These are phyloP conservation scores for Ganoderma sinense DNA, from an alignment of 1,284 basidiomycete genomes.

Conservation along the genomic window DNA sequence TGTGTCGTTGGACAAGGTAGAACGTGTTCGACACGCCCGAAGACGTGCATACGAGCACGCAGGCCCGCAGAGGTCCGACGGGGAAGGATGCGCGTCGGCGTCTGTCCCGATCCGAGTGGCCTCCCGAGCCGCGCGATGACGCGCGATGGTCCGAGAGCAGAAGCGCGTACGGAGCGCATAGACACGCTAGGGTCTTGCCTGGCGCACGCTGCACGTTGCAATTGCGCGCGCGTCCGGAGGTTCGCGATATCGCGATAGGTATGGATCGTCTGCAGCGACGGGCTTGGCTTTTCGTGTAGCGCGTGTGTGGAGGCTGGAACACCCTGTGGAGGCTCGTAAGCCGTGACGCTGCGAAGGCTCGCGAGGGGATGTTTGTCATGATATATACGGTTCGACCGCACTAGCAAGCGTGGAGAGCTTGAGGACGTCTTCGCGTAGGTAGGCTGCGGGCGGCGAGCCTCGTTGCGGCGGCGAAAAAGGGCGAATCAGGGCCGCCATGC, in stretches of 20 bases:
- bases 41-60: neutral
- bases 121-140: neutral
- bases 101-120: neutral
- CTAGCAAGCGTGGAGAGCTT: neutral
- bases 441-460: slow-evolving; percentile 8
- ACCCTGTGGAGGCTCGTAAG: neutral
- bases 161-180: neutral
- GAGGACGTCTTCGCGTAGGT: neutral
- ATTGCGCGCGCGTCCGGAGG: neutral
- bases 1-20: neutral
- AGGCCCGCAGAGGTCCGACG: neutral
- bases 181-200: neutral
- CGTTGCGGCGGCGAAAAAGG: slow-evolving; percentile 9
- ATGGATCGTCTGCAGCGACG: neutral
- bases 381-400: neutral
- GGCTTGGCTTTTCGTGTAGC: neutral
- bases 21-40: neutral
- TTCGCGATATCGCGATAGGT: neutral
- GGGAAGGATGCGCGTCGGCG: neutral
- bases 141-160: neutral
- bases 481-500: slow-evolving; percentile 7
- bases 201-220: neutral
- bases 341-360: neutral
- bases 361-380: neutral
- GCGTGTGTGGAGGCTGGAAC: neutral